Base-by-base conservation (phyloP, 192 early-diverging fungal species). In the Rhizophagus prolifer region DNA sequence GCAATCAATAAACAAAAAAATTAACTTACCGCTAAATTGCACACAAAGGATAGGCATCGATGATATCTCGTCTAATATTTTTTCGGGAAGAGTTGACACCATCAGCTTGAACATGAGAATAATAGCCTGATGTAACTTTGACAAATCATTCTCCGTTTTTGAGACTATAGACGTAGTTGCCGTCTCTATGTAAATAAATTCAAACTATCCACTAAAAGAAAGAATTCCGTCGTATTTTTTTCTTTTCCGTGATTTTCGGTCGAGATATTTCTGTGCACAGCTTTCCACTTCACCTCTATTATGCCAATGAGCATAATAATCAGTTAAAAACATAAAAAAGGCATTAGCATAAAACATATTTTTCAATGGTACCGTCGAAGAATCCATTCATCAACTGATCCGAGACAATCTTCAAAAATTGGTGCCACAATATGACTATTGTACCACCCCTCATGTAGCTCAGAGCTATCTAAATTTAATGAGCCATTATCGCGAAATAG, bases 201-300 rank as follows among this genome's bases (percentile, higher is more conserved):
- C 38, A 26, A 46, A 68, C 21, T 46, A 21, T 68, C 3, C 8
- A 13, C 10, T 68, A 41, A 41, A 68, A 1, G 38, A 68, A 44
- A 68, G 25, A 68, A 68, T 46, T 19, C 38, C 5, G 9, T 23
- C 14, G 23, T 23, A 38, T 68, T 41, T 68, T 25, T 63, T 25
- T 30, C 44, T 46, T 25, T 68, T 68, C 4, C 16, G 1, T 68
- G n/a, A 46, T 68, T 46, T 46, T 44, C 41, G 23, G 12, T 68
- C 34, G 46, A 46, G n/a, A 68, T 2, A 36, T n/a, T 38, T 44
- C 25, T 68, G 36, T 1, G 3, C 38, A 68, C 0, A 68, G 5
- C 34, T 68, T 68, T 68, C 10, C n/a, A 68, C 66, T 68, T 68
- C 10, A 68, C 10, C 66, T 68, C 34, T 68, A n/a, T n/a, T 68